Percentiles rank a stretch among this genome's conserved stretches.
These are phyloP conservation scores for Dillenia turbinata DNA, from an alignment of 164 flowering plant species.

Conservation along the genomic window DNA sequence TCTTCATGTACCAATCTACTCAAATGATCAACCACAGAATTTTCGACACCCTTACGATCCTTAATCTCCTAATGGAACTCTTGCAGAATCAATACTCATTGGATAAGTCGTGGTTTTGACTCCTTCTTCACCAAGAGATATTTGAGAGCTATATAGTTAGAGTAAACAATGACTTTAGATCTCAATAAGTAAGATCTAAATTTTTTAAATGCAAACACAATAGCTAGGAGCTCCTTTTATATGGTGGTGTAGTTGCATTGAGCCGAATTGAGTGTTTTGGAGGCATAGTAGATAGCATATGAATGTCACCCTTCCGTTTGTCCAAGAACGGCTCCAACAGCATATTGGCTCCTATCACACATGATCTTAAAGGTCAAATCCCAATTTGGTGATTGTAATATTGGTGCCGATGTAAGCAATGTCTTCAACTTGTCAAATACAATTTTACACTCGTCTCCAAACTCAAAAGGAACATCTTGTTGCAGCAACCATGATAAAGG, in stretches of 20 bases:
- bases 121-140: not conserved
- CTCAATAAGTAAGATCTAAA: not conserved
- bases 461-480: not conserved
- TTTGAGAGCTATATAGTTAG: not conserved
- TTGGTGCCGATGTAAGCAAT: not conserved
- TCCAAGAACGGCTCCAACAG: constrained; percentile 6
- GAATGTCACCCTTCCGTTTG: constrained; percentile 1
- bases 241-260: constrained; percentile 1
- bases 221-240: constrained; percentile 9
- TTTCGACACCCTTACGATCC: not conserved
- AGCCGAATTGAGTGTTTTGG: not conserved
- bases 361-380: constrained; percentile 8
- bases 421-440: constrained; percentile 4
- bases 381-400: constrained; percentile 8
- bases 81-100: not conserved
- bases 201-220: not conserved
- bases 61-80: constrained; percentile 1
- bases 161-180: not conserved
- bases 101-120: not conserved
- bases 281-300: constrained; percentile 12
- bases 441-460: not conserved
- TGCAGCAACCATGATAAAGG: not conserved
- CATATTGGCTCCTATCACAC: constrained; percentile 15
- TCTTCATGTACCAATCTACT: not conserved
- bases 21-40: not conserved